phyloP scores from a whole-genome alignment of 2,329 filamentous ascomycete genomes.

The Talaromyces marneffei region DNA sequence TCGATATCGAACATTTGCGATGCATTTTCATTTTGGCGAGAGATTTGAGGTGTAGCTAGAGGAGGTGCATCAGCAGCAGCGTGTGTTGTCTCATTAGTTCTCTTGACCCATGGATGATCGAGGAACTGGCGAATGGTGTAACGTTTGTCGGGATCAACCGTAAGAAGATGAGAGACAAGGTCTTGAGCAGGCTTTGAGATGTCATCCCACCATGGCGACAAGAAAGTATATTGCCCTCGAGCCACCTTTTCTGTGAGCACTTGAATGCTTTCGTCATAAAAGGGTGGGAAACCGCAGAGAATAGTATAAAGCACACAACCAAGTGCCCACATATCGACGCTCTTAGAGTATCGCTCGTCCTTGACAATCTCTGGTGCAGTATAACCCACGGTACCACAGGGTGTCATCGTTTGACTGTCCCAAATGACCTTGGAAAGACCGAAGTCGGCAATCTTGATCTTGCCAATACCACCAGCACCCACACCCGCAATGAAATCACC shows the following conservation, averaged over 20 bases:
- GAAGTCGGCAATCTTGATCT: conserved; percentile 97
- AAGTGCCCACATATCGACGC: conserved; percentile 98
- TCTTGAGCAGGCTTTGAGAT: conserved; percentile 95
- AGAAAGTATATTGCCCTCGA: conserved; percentile 90
- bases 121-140: conserved; percentile 92
- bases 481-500: conserved; percentile 80
- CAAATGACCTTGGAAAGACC: conserved; percentile 96
- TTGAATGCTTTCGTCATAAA: conserved; percentile 97
- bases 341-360: conserved; percentile 97
- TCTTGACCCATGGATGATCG: conserved; percentile 85
- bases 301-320: conserved; percentile 96
- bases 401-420: conserved; percentile 97
- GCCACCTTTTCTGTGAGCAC: conserved; percentile 97
- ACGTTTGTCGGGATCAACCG: conserved; percentile 89
- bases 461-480: conserved; percentile 83
- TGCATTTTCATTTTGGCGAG: conserved; percentile 53
- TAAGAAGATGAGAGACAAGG: conserved; percentile 84
- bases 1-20: conserved; percentile 35
- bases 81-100: conserved; percentile 61
- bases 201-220: conserved; percentile 99
- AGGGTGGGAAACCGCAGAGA: conserved; percentile 94
- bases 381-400: conserved; percentile 97
- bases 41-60: conserved; percentile 59
- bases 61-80: conserved; percentile 65
- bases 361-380: conserved; percentile 98